These are phyloP conservation scores for Triticum dicoccoides DNA, from an alignment of 176 grass and related monocot species.

Conservation along the genomic window DNA sequence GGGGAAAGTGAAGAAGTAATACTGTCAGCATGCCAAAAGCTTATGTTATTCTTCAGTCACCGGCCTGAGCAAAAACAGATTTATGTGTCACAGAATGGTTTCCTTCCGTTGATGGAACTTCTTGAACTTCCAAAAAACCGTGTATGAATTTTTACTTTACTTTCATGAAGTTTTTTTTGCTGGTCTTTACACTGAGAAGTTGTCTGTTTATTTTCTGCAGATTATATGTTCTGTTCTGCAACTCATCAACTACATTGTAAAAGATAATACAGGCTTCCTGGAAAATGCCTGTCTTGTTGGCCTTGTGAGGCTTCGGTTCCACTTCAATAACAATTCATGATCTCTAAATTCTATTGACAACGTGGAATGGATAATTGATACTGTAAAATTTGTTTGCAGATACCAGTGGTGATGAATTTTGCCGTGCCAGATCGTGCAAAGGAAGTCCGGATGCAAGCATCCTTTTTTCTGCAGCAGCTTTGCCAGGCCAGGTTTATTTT, in stretches of 20 bases:
- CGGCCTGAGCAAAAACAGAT: slow-evolving; percentile 85
- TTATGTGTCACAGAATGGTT: slow-evolving; percentile 89
- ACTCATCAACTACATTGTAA: slow-evolving; percentile 91
- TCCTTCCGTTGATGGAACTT: slow-evolving; percentile 92
- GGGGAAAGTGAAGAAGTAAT: slow-evolving; percentile 91
- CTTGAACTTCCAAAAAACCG: slow-evolving; percentile 88
- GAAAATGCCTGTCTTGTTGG: slow-evolving; percentile 99
- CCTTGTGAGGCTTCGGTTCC: slow-evolving; percentile 61
- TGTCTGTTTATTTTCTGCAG: slow-evolving; percentile 42
- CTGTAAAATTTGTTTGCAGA: slow-evolving; percentile 47
- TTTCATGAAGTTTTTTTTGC: slow-evolving; percentile 11
- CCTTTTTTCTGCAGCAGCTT: slow-evolving; percentile 91
- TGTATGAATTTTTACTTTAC: slow-evolving; percentile 55
- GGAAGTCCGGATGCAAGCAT: slow-evolving; percentile 94
- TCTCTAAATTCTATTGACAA: slow-evolving; percentile 25
- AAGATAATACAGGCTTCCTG: slow-evolving; percentile 74
- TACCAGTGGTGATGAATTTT: slow-evolving; percentile 86
- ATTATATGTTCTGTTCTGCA: slow-evolving; percentile 78
- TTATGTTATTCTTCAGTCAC: slow-evolving; percentile 70
- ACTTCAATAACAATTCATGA: slow-evolving; percentile 16
- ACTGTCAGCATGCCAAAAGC: slow-evolving; percentile 84
- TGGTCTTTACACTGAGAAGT: slow-evolving; percentile 22
- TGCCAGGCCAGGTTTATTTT: slow-evolving; percentile 84
- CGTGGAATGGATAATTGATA: slow-evolving; percentile 14
- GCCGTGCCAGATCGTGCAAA: slow-evolving; percentile 65